Percentiles rank a stretch among this genome's conserved stretches.
These are phyloP conservation scores for Danielia oregonensis DNA, from an alignment of 805 yeast species.

Conservation along the genomic window DNA sequence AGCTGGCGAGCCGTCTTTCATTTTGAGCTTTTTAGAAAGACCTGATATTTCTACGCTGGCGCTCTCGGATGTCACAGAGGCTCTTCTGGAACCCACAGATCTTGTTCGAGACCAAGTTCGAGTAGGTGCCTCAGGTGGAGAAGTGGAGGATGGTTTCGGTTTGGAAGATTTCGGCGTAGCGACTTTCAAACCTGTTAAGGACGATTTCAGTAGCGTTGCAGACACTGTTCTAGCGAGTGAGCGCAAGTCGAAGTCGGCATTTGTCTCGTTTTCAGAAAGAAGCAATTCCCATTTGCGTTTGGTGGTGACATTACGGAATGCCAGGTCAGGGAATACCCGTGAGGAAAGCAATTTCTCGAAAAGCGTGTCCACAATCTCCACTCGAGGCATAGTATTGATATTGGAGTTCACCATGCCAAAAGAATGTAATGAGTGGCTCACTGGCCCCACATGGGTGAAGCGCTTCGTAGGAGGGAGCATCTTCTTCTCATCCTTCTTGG, in stretches of 20 bases:
- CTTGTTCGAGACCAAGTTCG: neutral
- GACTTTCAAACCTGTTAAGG: neutral
- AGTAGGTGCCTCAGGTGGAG: neutral
- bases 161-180: neutral
- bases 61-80: neutral
- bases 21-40: constrained; percentile 19
- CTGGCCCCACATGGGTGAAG: neutral
- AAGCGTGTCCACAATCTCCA: constrained; percentile 34
- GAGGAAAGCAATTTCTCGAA: constrained; percentile 37
- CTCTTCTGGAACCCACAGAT: constrained; percentile 1
- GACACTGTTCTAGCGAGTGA: constrained; percentile 11
- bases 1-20: constrained; percentile 37
- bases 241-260: constrained; percentile 33
- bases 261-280: constrained; percentile 38
- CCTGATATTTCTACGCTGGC: constrained; percentile 11
- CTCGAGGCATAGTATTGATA: constrained; percentile 31
- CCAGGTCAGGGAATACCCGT: constrained; percentile 34
- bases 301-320: constrained; percentile 29
- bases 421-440: constrained; percentile 25
- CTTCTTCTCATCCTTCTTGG: neutral
- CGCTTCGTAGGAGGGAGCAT: neutral
- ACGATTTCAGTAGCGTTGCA: neutral
- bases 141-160: too few species aligned
- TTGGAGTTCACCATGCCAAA: constrained; percentile 31
- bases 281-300: constrained; percentile 43